phyloP scores from a whole-genome alignment of 371 early-diverging fungal genomes.

The Mucor irregularis region DNA sequence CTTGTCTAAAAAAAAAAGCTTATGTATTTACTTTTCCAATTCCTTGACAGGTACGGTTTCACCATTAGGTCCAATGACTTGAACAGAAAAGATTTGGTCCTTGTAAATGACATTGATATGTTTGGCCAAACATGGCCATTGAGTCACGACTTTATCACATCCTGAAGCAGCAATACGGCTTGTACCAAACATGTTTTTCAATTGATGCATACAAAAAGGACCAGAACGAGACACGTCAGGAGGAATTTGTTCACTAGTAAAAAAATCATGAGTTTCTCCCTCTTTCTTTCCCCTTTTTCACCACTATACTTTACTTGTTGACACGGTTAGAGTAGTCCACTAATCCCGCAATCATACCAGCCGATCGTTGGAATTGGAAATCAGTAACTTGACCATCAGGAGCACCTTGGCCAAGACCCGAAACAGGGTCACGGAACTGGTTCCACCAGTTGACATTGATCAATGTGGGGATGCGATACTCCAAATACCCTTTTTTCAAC shows the following conservation, averaged over 20 bases:
- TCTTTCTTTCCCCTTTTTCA: not conserved
- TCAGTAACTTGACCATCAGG: constrained; percentile 62
- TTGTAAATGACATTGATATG: constrained; percentile 84
- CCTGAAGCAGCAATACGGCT: constrained; percentile 71
- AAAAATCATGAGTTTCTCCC: not conserved
- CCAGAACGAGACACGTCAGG: constrained; percentile 70
- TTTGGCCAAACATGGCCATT: constrained; percentile 70
- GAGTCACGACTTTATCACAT: constrained; percentile 68
- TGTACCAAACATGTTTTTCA: constrained; percentile 82
- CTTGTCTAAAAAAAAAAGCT: not conserved
- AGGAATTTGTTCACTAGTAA: constrained; percentile 56
- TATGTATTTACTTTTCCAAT: constrained; percentile 53
- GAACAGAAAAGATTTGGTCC: constrained; percentile 81
- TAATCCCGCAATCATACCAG: constrained; percentile 68
- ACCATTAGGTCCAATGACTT: constrained; percentile 72
- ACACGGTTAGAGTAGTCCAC: constrained; percentile 74
- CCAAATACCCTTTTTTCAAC: constrained; percentile 89
- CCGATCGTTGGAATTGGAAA: constrained; percentile 78
- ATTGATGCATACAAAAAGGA: constrained; percentile 92
- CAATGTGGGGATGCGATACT: constrained; percentile 79
- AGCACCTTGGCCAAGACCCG: constrained; percentile 42
- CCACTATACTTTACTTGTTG: constrained; percentile 50
- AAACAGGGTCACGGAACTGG: constrained; percentile 65
- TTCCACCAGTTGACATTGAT: constrained; percentile 92
- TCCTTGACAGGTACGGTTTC: constrained; percentile 62